Conservation (phyloP, 208 protist species). For the Trypanosoma melophagium region DNA sequence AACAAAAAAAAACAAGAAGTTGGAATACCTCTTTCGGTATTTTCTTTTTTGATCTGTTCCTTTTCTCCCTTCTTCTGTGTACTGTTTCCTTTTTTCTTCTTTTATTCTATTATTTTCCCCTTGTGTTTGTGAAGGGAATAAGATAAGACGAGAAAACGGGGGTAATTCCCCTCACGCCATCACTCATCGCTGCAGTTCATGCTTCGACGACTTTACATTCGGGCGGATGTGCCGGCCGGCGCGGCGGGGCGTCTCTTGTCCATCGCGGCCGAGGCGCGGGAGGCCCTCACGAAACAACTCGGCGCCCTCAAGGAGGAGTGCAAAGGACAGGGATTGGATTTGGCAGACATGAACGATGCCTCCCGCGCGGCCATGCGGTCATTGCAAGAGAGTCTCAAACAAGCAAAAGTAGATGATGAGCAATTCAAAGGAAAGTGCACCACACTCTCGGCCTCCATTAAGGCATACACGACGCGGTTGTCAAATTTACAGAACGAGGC, state of each 20-base stretch:
- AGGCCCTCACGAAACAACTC: constrained; percentile 75
- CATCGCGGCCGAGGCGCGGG: constrained; percentile 46
- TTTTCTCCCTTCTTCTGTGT: constrained; percentile 3
- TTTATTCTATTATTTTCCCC: neutral
- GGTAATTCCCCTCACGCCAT: no score
- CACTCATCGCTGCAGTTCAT: neutral
- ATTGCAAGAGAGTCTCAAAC: constrained; percentile 58
- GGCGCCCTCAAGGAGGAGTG: constrained; percentile 83
- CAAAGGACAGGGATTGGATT: constrained; percentile 82
- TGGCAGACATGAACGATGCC: constrained; percentile 88
- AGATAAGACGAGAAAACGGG: constrained; percentile 1
- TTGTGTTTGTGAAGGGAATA: no score
- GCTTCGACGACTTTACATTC: constrained; percentile 17
- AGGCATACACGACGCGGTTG: constrained; percentile 84
- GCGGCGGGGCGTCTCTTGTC: constrained; percentile 30
- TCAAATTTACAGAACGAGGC: constrained; percentile 85
- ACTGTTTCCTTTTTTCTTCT: constrained; percentile 11
- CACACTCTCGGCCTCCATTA: constrained; percentile 78
- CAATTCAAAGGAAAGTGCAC: constrained; percentile 74
- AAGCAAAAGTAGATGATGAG: constrained; percentile 52
- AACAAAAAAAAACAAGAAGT: neutral
- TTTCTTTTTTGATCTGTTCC: neutral
- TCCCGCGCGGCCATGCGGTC: constrained; percentile 52
- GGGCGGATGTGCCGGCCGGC: neutral
- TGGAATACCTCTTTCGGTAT: neutral